phyloP scores from a whole-genome alignment of 179 eudicot species.

The Pouteria campechiana region DNA sequence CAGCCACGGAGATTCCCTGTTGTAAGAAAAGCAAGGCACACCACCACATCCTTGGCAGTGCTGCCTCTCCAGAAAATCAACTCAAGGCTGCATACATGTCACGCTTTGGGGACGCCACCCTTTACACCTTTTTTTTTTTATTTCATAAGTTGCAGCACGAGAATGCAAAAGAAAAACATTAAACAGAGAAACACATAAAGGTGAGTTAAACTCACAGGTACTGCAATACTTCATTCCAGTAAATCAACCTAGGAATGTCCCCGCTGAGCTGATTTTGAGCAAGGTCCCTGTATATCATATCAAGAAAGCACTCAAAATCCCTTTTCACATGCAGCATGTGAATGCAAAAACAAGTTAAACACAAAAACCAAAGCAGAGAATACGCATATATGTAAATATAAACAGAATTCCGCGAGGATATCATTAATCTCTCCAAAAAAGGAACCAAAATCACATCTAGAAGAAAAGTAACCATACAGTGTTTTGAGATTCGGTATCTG shows the following conservation, averaged over 20 bases:
- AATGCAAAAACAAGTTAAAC: too few species aligned
- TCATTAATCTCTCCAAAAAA: too few species aligned
- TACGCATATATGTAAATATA: background rate
- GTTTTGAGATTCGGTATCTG: slow-evolving; percentile 58
- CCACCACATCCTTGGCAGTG: too few species aligned
- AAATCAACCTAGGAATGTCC: slow-evolving; percentile 58
- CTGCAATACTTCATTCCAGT: slow-evolving; percentile 70
- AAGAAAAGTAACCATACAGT: slow-evolving; percentile 24
- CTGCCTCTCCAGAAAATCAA: too few species aligned
- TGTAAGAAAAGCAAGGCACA: too few species aligned
- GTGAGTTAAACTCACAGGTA: slow-evolving; percentile 57
- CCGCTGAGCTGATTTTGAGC: slow-evolving; percentile 52
- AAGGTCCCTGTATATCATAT: slow-evolving; percentile 31
- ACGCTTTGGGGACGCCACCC: too few species aligned
- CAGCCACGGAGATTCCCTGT: too few species aligned
- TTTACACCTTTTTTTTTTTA: too few species aligned
- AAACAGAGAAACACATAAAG: background rate
- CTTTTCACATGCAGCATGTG: too few species aligned
- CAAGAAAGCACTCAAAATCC: background rate
- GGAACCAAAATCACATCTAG: background rate
- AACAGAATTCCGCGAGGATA: too few species aligned
- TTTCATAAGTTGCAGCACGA: too few species aligned
- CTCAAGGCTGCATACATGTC: background rate
- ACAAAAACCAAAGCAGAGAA: background rate
- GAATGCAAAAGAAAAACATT: too few species aligned